Conservation (phyloP, 306 rosid genomes). For the Vigna reflexopilosa region DNA sequence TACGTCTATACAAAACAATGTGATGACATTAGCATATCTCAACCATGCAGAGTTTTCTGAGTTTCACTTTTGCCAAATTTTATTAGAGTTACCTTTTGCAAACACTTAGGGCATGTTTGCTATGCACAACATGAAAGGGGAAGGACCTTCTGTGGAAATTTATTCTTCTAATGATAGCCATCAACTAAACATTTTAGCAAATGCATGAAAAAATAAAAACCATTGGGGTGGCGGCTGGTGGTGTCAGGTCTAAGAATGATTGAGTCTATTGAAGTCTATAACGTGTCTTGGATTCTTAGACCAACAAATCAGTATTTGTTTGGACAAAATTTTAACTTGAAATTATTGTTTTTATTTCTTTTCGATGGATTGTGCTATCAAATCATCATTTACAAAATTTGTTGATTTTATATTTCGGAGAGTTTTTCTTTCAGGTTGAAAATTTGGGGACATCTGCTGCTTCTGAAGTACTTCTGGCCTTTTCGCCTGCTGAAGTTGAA, state of each 20-base stretch:
- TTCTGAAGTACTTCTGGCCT: conserved; percentile 80
- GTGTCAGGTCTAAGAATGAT: not conserved
- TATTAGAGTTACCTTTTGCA: conserved; percentile 15
- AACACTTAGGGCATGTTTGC: conserved; percentile 11
- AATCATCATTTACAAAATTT: conserved; percentile 19
- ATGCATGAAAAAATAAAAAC: too few species aligned
- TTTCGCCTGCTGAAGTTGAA: conserved; percentile 78
- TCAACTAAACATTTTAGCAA: too few species aligned
- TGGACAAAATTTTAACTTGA: not conserved
- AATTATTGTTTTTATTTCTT: conserved; percentile 9
- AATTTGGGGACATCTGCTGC: conserved; percentile 73
- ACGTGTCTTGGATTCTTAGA: conserved; percentile 23
- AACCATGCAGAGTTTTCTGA: not conserved
- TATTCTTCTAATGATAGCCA: not conserved
- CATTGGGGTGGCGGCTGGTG: too few species aligned
- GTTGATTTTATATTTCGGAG: conserved; percentile 38
- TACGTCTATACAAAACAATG: not conserved
- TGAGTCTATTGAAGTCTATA: conserved; percentile 3
- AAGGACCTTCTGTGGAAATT: not conserved
- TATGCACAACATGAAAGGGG: not conserved
- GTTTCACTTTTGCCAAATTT: conserved; percentile 3
- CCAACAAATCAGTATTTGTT: conserved; percentile 22
- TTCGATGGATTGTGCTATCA: conserved; percentile 8
- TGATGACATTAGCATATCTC: conserved; percentile 1
- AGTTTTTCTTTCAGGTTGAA: conserved; percentile 72